Evolutionary conservation across 371 early-diverging fungal genomes (phyloP), one percentile per base, ranked within the genome.

Genomic region (Syncephalastrum racemosum): DNA sequence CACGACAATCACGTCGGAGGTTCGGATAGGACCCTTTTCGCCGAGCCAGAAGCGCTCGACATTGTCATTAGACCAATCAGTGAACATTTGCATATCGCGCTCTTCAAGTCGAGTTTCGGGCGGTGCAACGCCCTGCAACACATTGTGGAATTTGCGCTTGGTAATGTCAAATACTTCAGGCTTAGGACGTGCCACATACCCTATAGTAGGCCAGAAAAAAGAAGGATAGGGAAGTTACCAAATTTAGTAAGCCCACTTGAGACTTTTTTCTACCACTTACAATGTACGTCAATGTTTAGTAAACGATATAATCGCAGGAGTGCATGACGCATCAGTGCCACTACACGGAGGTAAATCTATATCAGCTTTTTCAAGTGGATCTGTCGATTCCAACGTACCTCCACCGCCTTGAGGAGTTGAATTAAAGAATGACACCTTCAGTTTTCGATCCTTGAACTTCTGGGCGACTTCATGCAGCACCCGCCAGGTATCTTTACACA

Each of bases 321-420:
- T 4, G 93, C 89, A 67, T 94, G 92, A 53, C 93, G 83, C 94
- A 94, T 94, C 44, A 94, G 76, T 4, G 94, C 93, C 15, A 94
- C 94, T 83, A 58, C 5, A 52, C 53, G 7, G 44, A 48, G 7
- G 56, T 42, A 60, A 56, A 36, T 16, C 6, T 6, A 40, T 2
- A 31, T 27, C 2, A 16, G n/a, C 14, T 15, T 4, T 15, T 8
- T 25, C 45, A 16, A n/a, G 24, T 27, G 25, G 2, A 13, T 25
- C 12, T 22, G 12, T n/a, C 15, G 44, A n/a, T 16, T 42, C 16
- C 6, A 15, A 4, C 40, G 62, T 68, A 83, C 83, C 83, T 27
- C 94, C 94, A 31, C 94, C 94, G 22, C 94, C 94, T 67, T 90
- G 92, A 40, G 91, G 88, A 0, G 94, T 94, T 4, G 92, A 89